Evolutionary conservation across 768 basidiomycete species (phyloP), one percentile per base, ranked within the genome.

Genomic region (Zangia roseola): DNA sequence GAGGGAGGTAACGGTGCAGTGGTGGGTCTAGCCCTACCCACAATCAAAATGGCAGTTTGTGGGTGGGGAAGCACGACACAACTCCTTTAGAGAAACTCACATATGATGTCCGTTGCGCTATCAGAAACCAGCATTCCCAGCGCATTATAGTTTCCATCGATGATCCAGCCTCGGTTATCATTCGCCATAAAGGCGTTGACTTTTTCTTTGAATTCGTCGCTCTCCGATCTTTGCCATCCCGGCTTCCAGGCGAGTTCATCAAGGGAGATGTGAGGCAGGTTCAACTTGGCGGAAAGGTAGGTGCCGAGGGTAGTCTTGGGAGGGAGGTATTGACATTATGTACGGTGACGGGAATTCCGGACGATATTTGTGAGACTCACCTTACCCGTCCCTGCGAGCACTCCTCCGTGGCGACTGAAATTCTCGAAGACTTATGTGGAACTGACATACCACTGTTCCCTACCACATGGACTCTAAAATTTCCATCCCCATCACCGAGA

Each of bases 11-110:
- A 9, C 79, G 62, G 8, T 69, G 14, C 30, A 86, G 66, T 13
- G 84, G 86, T 8, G 84, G 83, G 53, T 86, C 84, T 17, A 87
- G 68, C 86, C 85, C 84, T 87, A 36, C n/a, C n/a, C n/a, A n/a
- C n/a, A 7, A 28, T 12, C 16, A n/a, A 34, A 52, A 23, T 21
- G 16, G 34, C 54, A n/a, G 26, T 14, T 8, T 19, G 40, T 57
- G 19, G 43, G 37, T 20, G 26, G 14, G 7, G 16, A 17, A 37
- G 23, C 17, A 33, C 34, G 10, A 19, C 9, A 23, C 26, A 2
- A 31, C 37, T 9, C n/a, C n/a, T n/a, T 20, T 28, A 13, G 46
- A 16, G 25, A 25, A 19, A 68, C 74, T 39, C 50, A 83, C 82
- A 83, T 19, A 83, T 73, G 9, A 78, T 57, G 57, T 83, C 80